A percentile compares a stretch with the other conserved stretches of the same genome.
phyloP scores from a whole-genome alignment of 78 protist genomes.

The Emiliania huxleyi region DNA sequence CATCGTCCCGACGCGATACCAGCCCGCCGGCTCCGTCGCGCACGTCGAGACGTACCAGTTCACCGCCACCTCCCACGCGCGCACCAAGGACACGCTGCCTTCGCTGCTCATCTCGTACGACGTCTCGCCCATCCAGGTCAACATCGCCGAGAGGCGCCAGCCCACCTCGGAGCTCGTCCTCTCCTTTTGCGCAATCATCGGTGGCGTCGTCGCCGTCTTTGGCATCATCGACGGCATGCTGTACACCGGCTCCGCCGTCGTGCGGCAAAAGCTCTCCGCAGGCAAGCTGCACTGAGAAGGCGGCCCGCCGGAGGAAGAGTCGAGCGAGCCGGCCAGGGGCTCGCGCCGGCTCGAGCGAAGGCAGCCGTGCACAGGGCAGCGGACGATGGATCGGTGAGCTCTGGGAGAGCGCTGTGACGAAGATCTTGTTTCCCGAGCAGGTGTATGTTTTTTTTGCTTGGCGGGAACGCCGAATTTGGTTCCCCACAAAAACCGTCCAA shows the following conservation, averaged over 20 bases:
- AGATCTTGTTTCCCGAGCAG: too few relatives aligned
- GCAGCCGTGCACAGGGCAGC: too few relatives aligned
- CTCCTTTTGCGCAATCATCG: not conserved
- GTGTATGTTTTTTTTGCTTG: too few relatives aligned
- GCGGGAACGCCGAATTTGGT: too few relatives aligned
- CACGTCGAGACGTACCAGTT: constrained; percentile 5
- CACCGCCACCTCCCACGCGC: not conserved
- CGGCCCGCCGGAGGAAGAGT: too few relatives aligned
- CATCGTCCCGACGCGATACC: not conserved
- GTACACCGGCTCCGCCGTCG: not conserved
- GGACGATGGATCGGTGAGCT: too few relatives aligned
- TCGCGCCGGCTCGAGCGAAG: too few relatives aligned
- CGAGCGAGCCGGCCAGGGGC: too few relatives aligned
- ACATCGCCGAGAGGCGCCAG: not conserved
- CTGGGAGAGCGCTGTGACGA: too few relatives aligned
- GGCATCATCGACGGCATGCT: not conserved
- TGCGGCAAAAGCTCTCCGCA: not conserved
- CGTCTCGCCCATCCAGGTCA: constrained; percentile 4
- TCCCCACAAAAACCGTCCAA: too few relatives aligned
- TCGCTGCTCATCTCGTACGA: not conserved
- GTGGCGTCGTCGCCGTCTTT: not conserved
- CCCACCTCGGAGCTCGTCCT: not conserved
- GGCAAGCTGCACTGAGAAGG: not conserved
- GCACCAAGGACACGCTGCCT: not conserved
- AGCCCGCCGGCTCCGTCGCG: too few relatives aligned